Evolutionary conservation across 139 green algal species (phyloP).

Genomic region (Chlorella sp.): DNA sequence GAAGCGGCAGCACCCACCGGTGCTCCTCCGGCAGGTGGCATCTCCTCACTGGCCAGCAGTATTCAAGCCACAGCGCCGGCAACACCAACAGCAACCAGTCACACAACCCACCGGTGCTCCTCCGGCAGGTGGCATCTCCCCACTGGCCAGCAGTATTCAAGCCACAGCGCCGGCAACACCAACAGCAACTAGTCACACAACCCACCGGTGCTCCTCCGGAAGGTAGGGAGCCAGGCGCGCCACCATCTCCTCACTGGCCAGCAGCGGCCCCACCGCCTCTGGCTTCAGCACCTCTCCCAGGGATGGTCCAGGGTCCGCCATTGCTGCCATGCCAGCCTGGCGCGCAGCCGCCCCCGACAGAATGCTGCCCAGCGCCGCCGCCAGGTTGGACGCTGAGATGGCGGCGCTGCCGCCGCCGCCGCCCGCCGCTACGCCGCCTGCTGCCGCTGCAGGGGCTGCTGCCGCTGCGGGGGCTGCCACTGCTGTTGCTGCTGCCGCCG

Average conservation of each 20-base stretch:
- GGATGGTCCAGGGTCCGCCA: slow-evolving; percentile 48
- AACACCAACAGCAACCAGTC: too few relatives aligned
- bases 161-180: too few relatives aligned
- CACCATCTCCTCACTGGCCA: slow-evolving; percentile 50
- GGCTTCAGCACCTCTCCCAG: slow-evolving; percentile 69
- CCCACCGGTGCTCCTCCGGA: slow-evolving; percentile 63
- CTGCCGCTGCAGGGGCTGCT: background rate
- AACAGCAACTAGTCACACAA: too few relatives aligned
- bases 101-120: too few relatives aligned
- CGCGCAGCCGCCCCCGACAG: slow-evolving; percentile 5
- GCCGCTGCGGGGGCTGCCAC: slow-evolving; percentile 29
- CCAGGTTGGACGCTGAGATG: slow-evolving; percentile 1
- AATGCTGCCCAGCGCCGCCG: slow-evolving; percentile 23
- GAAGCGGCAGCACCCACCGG: too few relatives aligned
- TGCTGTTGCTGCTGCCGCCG: background rate
- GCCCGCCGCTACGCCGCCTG: slow-evolving; percentile 8
- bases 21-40: too few relatives aligned
- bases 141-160: too few relatives aligned
- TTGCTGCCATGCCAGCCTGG: slow-evolving; percentile 1
- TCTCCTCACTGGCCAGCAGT: too few relatives aligned
- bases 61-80: too few relatives aligned
- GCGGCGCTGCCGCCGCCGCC: background rate
- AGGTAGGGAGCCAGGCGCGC: slow-evolving; percentile 60
- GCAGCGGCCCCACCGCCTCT: slow-evolving; percentile 64
- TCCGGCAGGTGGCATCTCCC: too few relatives aligned